Percentiles rank a stretch among this genome's conserved stretches.
phyloP scores from a whole-genome alignment of 345 rosid genomes.

The Murraya paniculata region DNA sequence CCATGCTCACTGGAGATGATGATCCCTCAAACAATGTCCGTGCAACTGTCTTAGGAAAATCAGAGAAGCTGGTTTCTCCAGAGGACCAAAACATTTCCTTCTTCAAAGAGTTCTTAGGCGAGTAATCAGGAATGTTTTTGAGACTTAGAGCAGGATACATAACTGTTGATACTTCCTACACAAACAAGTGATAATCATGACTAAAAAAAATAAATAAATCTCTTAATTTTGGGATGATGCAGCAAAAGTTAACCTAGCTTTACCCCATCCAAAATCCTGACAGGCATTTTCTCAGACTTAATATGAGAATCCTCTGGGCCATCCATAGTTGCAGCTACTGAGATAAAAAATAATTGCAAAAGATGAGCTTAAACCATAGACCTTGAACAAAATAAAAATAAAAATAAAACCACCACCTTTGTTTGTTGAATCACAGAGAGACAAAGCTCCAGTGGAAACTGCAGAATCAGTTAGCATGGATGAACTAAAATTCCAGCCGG shows the following conservation, averaged over 20 bases:
- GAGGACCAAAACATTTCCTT: not conserved
- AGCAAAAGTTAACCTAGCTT: constrained; percentile 8
- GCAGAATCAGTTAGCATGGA: constrained; percentile 21
- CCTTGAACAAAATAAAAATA: not conserved
- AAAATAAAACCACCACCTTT: constrained; percentile 16
- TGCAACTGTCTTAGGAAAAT: constrained; percentile 55
- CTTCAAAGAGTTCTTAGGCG: constrained; percentile 20
- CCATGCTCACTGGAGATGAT: constrained; percentile 67
- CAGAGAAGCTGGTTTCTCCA: constrained; percentile 12
- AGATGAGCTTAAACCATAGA: not conserved
- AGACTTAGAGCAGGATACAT: constrained; percentile 18
- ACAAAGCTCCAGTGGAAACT: constrained; percentile 11
- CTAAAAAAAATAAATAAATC: not conserved
- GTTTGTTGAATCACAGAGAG: constrained; percentile 11
- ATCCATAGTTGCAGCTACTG: constrained; percentile 6
- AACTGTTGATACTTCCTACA: constrained; percentile 27
- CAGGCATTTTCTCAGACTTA: not conserved
- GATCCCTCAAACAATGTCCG: constrained; percentile 49
- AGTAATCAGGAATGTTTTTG: constrained; percentile 20
- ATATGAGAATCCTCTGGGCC: constrained; percentile 5
- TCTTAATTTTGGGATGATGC: not conserved
- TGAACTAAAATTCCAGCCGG: constrained; percentile 19
- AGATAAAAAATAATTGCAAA: not conserved
- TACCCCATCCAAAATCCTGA: constrained; percentile 29
- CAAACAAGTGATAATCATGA: not conserved